Base-by-base conservation (phyloP, 352 stramenopile genomes). In the Aphanomyces stellatus region DNA sequence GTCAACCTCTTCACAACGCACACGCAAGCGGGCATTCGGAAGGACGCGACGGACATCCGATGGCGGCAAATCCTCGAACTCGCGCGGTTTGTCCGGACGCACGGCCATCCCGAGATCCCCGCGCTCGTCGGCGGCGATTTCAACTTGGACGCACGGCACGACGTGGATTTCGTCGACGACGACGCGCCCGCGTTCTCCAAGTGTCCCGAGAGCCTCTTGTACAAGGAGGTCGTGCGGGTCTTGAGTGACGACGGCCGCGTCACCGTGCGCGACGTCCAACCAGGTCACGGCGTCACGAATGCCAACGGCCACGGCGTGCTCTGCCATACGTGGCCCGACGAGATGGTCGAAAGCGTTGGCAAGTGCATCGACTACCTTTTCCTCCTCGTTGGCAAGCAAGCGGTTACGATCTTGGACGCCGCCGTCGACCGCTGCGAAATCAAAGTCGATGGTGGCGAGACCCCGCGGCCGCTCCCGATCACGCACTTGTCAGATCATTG, bases 321-420 rank as follows among this genome's bases (percentile, higher is more conserved):
- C 24, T 51, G 78, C 11, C 85, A 91, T 62, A 70, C 53, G 31
- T 72, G 41, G 37, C 75, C 88, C 31, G 73, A 81, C 31, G 51
- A 76, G 8, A 78, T 72, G 1, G 72, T 53, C 1, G 70, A 88
- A 10, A 84, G 81, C 41, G 75, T 87, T 55, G 85, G 85, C 73
- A 93, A 93, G 62, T 93, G 85, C 69, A 93, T 93, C 62, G 85
- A 93, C 75, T 93, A 90, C 70, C 82, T 93, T 74, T 91, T 93
- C 62, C 87, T 88, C 70, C 22, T 76, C 8, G 64, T 48, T n/a
- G 74, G 62, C 25, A 83, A 81, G 28, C n/a, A 22, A 53, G 10
- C 19, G 10, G 7, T 28, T 28, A 11, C 19, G 22, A 15, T 79
- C 22, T 68, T 75, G 10, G 59, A 68, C 2, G 90, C 82, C 1